These are phyloP conservation scores for Massariosphaeria phaeospora DNA, from an alignment of 495 filamentous ascomycete genomes.

Conservation along the genomic window DNA sequence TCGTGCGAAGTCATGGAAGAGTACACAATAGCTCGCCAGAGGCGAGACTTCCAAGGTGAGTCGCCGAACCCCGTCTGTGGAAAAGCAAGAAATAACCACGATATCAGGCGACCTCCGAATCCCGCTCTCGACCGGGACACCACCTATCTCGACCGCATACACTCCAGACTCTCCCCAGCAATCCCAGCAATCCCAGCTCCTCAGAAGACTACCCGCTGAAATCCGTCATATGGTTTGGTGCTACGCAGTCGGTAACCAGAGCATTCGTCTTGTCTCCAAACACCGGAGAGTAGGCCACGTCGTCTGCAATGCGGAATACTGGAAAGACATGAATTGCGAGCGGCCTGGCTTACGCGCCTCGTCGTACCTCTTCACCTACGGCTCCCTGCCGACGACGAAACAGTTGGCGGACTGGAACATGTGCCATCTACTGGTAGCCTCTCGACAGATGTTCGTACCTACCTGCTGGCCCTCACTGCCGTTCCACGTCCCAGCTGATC, in stretches of 20 bases:
- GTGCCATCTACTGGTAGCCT: neutral
- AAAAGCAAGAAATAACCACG: no score
- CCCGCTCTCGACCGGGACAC: no score
- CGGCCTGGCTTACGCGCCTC: neutral
- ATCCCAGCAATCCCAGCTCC: neutral
- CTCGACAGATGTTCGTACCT: neutral
- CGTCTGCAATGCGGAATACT: neutral
- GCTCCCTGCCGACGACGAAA: neutral
- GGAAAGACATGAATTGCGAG: neutral
- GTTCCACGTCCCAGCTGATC: neutral
- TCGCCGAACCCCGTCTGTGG: neutral
- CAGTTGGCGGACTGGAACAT: conserved; percentile 1
- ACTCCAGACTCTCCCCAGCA: neutral
- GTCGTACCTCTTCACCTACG: neutral
- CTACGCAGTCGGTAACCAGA: conserved; percentile 1
- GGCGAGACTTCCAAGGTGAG: neutral
- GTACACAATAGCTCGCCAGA: neutral
- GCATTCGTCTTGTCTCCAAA: neutral
- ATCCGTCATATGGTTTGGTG: neutral
- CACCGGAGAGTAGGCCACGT: neutral
- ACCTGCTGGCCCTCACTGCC: neutral
- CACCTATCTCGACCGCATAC: no score
- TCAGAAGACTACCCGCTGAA: neutral
- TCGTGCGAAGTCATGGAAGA: neutral
- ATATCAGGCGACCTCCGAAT: no score